These are phyloP conservation scores for Potentilla sterilis DNA, from an alignment of 306 rosid species.

Conservation along the genomic window DNA sequence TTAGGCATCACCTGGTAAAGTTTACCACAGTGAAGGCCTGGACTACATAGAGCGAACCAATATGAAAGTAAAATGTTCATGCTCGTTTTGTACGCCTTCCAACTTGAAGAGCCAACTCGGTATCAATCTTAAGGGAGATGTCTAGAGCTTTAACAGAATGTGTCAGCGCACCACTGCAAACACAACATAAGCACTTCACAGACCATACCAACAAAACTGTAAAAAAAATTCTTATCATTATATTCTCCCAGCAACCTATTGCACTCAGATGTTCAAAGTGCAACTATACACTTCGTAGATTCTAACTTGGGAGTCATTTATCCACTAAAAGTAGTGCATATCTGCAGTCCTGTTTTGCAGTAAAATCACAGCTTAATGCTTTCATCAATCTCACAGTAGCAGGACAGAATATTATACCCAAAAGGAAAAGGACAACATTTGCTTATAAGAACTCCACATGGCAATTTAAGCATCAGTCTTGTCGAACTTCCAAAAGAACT, in stretches of 20 bases:
- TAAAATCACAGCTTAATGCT: background rate
- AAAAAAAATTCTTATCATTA: background rate
- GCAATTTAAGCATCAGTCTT: conserved; percentile 1
- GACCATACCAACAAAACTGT: background rate
- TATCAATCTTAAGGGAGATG: conserved; percentile 91
- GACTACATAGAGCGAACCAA: conserved; percentile 11
- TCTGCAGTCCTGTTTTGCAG: background rate
- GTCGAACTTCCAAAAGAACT: background rate
- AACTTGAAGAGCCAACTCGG: conserved; percentile 84
- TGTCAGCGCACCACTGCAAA: conserved; percentile 84
- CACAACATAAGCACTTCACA: conserved; percentile 9
- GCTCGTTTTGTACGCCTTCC: conserved; percentile 93
- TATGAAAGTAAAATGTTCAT: conserved; percentile 26
- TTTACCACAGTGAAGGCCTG: background rate
- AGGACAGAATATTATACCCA: background rate
- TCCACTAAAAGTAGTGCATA: background rate
- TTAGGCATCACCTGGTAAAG: background rate
- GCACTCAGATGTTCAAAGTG: conserved; percentile 1
- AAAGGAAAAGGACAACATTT: background rate
- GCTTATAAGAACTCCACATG: background rate
- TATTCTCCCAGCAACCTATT: background rate
- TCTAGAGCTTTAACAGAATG: conserved; percentile 96
- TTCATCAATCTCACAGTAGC: background rate
- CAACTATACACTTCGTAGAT: background rate
- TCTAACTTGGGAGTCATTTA: background rate